Conservation (phyloP, 352 stramenopile genomes). For the Globisporangium polare region DNA sequence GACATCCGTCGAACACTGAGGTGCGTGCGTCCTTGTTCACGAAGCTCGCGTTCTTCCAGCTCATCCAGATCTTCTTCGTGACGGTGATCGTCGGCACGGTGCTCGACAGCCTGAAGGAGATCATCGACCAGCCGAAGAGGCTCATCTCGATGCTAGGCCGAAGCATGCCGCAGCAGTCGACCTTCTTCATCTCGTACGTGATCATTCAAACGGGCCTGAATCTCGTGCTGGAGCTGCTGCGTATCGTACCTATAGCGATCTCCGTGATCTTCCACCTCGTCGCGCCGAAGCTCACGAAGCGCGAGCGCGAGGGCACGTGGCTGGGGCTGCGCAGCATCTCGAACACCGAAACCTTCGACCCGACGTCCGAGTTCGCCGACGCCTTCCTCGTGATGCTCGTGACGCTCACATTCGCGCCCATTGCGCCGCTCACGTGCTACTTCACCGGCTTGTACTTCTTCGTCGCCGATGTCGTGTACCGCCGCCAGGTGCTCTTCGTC, state of each 20-base stretch:
- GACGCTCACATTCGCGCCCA: conserved; percentile 74
- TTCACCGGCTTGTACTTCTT: conserved; percentile 75
- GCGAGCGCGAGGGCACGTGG: conserved; percentile 53
- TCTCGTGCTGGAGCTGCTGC: conserved; percentile 58
- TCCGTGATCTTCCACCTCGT: conserved; percentile 46
- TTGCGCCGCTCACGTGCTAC: conserved; percentile 74
- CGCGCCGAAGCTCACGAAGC: conserved; percentile 56
- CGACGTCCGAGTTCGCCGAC: conserved; percentile 53
- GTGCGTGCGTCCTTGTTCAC: conserved; percentile 62
- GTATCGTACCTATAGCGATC: conserved; percentile 46
- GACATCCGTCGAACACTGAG: conserved; percentile 63
- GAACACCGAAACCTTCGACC: conserved; percentile 55
- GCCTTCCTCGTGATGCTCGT: conserved; percentile 68
- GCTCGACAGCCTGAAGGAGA: conserved; percentile 65
- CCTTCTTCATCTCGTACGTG: conserved; percentile 83
- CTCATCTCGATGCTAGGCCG: conserved; percentile 67
- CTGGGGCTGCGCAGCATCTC: conserved; percentile 47
- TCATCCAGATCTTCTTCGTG: conserved; percentile 83
- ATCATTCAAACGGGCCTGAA: conserved; percentile 64
- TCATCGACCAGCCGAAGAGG: conserved; percentile 65
- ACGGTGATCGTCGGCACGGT: conserved; percentile 74
- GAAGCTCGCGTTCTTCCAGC: conserved; percentile 79
- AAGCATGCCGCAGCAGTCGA: conserved; percentile 80
- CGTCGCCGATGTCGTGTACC: conserved; percentile 62
- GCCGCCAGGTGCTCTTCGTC: conserved; percentile 65